phyloP scores from a whole-genome alignment of 2,329 filamentous ascomycete species.

The Aspergillus sp. region DNA sequence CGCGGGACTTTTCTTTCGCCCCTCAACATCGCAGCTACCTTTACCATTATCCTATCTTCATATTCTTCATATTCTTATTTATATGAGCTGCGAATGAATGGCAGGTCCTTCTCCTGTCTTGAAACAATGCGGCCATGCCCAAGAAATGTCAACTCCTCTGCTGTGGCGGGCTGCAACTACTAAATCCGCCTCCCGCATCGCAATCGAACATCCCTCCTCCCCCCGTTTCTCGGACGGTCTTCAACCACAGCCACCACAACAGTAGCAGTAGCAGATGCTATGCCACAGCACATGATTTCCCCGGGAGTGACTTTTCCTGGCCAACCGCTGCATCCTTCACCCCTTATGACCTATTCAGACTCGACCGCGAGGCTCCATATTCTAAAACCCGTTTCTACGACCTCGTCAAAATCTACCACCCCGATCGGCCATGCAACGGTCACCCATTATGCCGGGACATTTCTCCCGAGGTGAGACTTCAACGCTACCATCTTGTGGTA shows the following conservation, averaged over 20 bases:
- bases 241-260: no score
- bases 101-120: constrained; percentile 9
- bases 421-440: constrained; percentile 55
- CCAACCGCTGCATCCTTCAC: constrained; percentile 46
- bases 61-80: neutral
- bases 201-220: constrained; percentile 14
- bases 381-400: constrained; percentile 78
- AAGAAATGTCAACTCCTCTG: constrained; percentile 38
- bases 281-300: constrained; percentile 26
- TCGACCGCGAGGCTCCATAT: constrained; percentile 58
- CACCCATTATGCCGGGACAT: constrained; percentile 39
- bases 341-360: constrained; percentile 80
- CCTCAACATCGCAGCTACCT: neutral
- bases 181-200: constrained; percentile 17
- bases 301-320: constrained; percentile 30
- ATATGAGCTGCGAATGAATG: neutral
- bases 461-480: constrained; percentile 58
- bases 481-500: constrained; percentile 83
- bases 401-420: constrained; percentile 93
- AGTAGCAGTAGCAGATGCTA: constrained; percentile 16
- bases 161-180: constrained; percentile 30
- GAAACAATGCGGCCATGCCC: constrained; percentile 38
- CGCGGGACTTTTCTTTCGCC: neutral
- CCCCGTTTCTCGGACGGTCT: neutral
- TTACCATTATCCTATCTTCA: neutral